Conservation (phyloP, 1,139 yeast species). For the Zhuliangozyma parablackwelliae region DNA sequence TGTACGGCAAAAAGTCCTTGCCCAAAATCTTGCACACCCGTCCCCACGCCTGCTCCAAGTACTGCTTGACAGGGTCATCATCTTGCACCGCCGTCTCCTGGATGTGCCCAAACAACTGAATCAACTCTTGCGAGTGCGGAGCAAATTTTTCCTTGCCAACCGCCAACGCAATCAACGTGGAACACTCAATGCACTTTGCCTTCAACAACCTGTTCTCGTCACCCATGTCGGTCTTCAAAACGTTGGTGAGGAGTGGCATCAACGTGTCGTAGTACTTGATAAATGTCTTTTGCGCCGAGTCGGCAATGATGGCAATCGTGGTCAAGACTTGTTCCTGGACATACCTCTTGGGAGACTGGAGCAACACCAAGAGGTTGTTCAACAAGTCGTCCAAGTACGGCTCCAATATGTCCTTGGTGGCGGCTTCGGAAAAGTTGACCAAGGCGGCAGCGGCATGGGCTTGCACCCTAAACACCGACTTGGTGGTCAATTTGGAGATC, state of each 20-base stretch:
- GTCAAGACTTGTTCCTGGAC: slow-evolving; percentile 97
- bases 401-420: slow-evolving; percentile 79
- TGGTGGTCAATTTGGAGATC: slow-evolving; percentile 68
- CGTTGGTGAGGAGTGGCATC: slow-evolving; percentile 85
- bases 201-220: slow-evolving; percentile 74
- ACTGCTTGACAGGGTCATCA: slow-evolving; percentile 85
- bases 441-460: slow-evolving; percentile 98
- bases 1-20: slow-evolving; percentile 78
- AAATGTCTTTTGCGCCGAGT: slow-evolving; percentile 90
- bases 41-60: slow-evolving; percentile 95
- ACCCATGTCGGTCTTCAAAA: slow-evolving; percentile 74
- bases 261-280: slow-evolving; percentile 89
- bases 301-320: slow-evolving; percentile 95
- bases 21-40: slow-evolving; percentile 86
- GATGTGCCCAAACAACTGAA: slow-evolving; percentile 66
- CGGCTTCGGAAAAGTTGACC: slow-evolving; percentile 91
- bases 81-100: slow-evolving; percentile 56
- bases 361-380: slow-evolving; percentile 64
- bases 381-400: slow-evolving; percentile 84
- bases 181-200: slow-evolving; percentile 94
- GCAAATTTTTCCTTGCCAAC: slow-evolving; percentile 89
- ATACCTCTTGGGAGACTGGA: slow-evolving; percentile 83
- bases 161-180: slow-evolving; percentile 92
- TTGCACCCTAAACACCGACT: slow-evolving; percentile 84
- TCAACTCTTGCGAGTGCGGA: slow-evolving; percentile 70